Conservation (phyloP, 345 rosid genomes). For the Citrus australasica region DNA sequence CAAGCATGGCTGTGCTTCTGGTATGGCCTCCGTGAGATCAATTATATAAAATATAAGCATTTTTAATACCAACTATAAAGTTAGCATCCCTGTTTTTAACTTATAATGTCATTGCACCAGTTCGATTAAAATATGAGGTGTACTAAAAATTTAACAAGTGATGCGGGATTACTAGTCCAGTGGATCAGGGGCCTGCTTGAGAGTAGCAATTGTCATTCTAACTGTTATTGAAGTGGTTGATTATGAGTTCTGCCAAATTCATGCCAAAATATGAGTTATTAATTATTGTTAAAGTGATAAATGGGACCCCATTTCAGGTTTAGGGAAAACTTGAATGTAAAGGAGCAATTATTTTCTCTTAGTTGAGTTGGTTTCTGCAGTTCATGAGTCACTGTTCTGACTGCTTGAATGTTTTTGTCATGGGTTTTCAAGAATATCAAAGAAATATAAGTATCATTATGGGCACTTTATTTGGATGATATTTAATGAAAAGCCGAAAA, state of each 20-base stretch:
- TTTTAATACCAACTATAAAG: background rate
- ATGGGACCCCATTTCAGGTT: constrained; percentile 14
- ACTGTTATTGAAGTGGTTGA: background rate
- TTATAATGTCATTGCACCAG: background rate
- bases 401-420: constrained; percentile 18
- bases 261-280: background rate
- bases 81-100: background rate
- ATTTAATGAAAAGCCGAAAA: background rate
- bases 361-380: constrained; percentile 14
- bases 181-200: background rate
- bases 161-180: background rate
- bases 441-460: background rate
- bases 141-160: background rate
- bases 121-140: background rate
- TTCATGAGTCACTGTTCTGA: constrained; percentile 16
- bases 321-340: constrained; percentile 1
- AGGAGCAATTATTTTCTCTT: constrained; percentile 13
- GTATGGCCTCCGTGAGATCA: background rate
- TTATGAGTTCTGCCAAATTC: background rate
- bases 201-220: background rate
- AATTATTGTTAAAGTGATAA: constrained; percentile 7
- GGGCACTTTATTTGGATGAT: background rate
- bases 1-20: background rate
- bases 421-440: constrained; percentile 12
- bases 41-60: too few relatives aligned